Evolutionary conservation across 2,329 filamentous ascomycete genomes (phyloP), one percentile per base, ranked within the genome.

Genomic region (Colletotrichum cordylinicola): DNA sequence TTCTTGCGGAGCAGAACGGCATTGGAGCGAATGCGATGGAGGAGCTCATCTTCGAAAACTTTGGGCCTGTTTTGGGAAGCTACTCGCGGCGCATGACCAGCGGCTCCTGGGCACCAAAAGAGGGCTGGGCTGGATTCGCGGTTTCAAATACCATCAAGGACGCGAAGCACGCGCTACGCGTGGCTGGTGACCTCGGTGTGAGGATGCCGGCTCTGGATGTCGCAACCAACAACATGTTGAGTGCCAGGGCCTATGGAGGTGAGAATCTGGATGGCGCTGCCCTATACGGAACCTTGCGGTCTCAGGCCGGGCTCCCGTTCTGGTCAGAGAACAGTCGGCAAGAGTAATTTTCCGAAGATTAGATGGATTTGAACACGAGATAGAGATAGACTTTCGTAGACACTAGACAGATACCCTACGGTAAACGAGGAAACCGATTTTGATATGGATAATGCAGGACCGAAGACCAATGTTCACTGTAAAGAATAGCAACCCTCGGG

Each of bases 111-210:
- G 85, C 85, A 2, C 79, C 79, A 0, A 72, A 71, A 9, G 84
- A 79, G 0, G 79, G 85, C 31, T 78, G 82, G 43, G 88, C 88
- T 6, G 87, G 84, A 82, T 90, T 87, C 1, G 87, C 87, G 39
- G 75, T 91, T 2, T 84, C 86, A 27, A 81, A 91, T 4, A 89
- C 87, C 1, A 84, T 90, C 8, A 90, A 91, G 75, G 89, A 91
- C 78, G 88, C 90, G 0, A 84, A 86, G 0, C 87, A 89, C 79
- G 89, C 87, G 0, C 83, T 90, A 12, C 80, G 80, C 5, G 83
- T 85, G 27, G 89, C 88, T 2, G 80, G 82, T 58, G 82, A 84
- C 3, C 81, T 80, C 1, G 87, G 87, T 0, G 78, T 48, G 80
- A 84, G 64, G 82, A 88, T 37, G 87, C 83, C 0, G 84, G 87